Base-by-base conservation (phyloP, 306 rosid genomes). In the Cicer arietinum region DNA sequence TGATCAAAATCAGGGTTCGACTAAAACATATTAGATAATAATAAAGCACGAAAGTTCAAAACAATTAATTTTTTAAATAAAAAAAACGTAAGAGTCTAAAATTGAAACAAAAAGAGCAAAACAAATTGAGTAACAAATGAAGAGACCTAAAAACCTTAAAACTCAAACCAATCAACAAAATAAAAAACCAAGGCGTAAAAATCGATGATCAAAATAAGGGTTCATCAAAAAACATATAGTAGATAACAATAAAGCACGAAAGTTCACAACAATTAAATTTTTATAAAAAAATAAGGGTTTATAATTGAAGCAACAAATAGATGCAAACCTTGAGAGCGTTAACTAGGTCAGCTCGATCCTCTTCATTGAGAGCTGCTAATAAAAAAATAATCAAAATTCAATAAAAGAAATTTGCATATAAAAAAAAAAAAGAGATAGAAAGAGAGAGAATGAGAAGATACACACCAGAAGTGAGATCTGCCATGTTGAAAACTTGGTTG, bases 291-390 rank as follows among this genome's bases (percentile, higher is more conserved):
- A 7, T 41, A 42, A 42, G 4, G 35, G 35, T 30, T 30, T 30
- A 42, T 42, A 56, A 10, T 22, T 10, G 9, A 58, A 51, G 1
- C 9, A n/a, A 51, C 3, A 53, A 53, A 18, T 14, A 56, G 7
- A 54, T 13, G 71, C 78, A 30, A 41, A 92, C 98, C 93, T 89
- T 84, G 39, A 91, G 83, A 69, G 89, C 88, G 71, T 87, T 86
- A 3, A 89, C 84, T 14, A 86, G 82, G 42, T 85, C 89, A 3
- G 82, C 89, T 63, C 82, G 88, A 68, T 81, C 66, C 22, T 67
- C 88, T 43, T 81, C 88, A 64, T 84, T 87, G n/a, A 91, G 85
- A 79, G 87, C 94, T 89, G 40, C 43, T 35, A 39, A n/a, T 10
- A 37, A 6, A 25, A 69, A 54, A 11, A 13, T 41, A 50, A 16